Percentiles rank a stretch among this genome's conserved stretches.
These are phyloP conservation scores for Stentor coeruleus DNA, from an alignment of 73 alveolate genomes.

Conservation along the genomic window DNA sequence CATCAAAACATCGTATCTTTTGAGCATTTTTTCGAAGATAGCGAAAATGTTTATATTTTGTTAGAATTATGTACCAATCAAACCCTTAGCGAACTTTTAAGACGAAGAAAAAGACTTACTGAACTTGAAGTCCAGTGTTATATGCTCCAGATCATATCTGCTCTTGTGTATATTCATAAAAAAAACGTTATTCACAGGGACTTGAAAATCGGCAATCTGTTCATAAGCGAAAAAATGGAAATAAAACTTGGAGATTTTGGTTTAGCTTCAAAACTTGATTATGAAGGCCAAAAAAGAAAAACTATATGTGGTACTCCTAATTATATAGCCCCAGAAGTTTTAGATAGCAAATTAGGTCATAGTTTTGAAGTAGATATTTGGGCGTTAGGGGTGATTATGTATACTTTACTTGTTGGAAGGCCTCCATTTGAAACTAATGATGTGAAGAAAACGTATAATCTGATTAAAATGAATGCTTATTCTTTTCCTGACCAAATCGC, in stretches of 20 bases:
- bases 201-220: slow-evolving; percentile 73
- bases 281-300: slow-evolving; percentile 72
- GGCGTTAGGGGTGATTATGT: slow-evolving; percentile 83
- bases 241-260: slow-evolving; percentile 81
- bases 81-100: slow-evolving; percentile 47
- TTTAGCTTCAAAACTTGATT: slow-evolving; percentile 74
- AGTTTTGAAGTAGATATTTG: slow-evolving; percentile 87
- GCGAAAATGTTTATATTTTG: slow-evolving; percentile 55
- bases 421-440: slow-evolving; percentile 89
- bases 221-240: slow-evolving; percentile 70
- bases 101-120: slow-evolving; percentile 50
- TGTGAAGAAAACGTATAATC: slow-evolving; percentile 71
- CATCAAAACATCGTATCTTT: slow-evolving; percentile 67
- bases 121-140: slow-evolving; percentile 54
- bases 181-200: slow-evolving; percentile 71
- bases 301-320: slow-evolving; percentile 89
- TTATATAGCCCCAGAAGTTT: slow-evolving; percentile 87
- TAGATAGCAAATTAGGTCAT: slow-evolving; percentile 72
- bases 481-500: slow-evolving; percentile 69
- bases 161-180: slow-evolving; percentile 55
- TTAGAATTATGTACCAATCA: slow-evolving; percentile 59
- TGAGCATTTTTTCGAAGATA: slow-evolving; percentile 87
- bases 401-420: slow-evolving; percentile 71
- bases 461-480: slow-evolving; percentile 57
- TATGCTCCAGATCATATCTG: slow-evolving; percentile 48